Base-by-base conservation (phyloP, 768 basidiomycete species). In the Pisolithus microcarpus region DNA sequence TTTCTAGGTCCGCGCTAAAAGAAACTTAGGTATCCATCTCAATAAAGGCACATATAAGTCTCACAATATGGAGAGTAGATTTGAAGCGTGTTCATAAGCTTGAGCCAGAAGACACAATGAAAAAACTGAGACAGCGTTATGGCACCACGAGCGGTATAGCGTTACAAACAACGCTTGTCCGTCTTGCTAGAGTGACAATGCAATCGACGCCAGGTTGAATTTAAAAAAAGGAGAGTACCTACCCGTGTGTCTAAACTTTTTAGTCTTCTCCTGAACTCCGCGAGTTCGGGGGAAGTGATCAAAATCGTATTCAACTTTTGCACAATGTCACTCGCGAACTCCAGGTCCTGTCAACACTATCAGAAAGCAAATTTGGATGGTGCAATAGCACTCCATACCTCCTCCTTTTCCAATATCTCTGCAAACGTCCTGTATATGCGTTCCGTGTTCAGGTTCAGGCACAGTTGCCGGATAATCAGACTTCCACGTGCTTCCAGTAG, bases 1-100 rank as follows among this genome's bases (percentile, higher is more conserved):
- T 89, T 66, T 99, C 96, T 45, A 99, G 73, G 52, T 99, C 96
- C 54, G 93, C 95, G 62, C 94, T 98, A 55, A 13, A 47, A 30
- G 19, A 31, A 34, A 28, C 37, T 56, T 36, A 57, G 52, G 39
- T 10, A 21, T 21, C 30, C 21, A 18, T 21, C 18, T 46, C 19
- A 5, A 23, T n/a, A 16, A 31, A 34, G 9, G 50, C 11, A 56
- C 38, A 23, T 19, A 31, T 21, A 15, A 21, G 19, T 65, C 84
- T 52, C 64, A 93, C 95, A 99, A 97, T 53, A 96, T 98, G 54
- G 91, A 85, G 16, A 99, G 75, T 4, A 99, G 77, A 65, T 94
- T 97, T 19, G 92, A 95, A 1, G 95, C 96, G 67, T 99, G 96
- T 65, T 99, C 96, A 58, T 99, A 99, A 3, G 96, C 95, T 65